Base-by-base conservation (phyloP, 306 rosid genomes). In the Lotus japonicus region DNA sequence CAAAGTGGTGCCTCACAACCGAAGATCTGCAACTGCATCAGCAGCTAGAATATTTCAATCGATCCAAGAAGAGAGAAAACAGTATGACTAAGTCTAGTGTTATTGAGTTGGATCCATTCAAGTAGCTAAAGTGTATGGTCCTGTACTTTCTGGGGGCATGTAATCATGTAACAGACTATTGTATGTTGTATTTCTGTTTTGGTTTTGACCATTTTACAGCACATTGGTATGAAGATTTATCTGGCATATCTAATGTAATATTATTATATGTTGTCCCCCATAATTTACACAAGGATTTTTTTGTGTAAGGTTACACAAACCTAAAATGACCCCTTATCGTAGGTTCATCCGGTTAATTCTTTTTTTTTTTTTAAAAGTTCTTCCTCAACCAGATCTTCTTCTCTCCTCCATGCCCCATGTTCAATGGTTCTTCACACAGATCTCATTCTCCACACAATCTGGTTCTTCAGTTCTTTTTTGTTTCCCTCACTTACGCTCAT, bases 21-120 rank as follows among this genome's bases (percentile, higher is more conserved):
- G 84, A 36, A 85, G 88, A 81, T 54, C 87, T 14, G 99, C 99
- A 9, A 95, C 87, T 3, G 96, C 80, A 69, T 95, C 99, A 11
- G 99, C 99, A 3, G 96, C 97, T 58, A 85, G 96, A 71, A 95
- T 95, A 74, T 95, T 95, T 82, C 96, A 79, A 23, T 87, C 90
- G 12, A 90, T 95, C 73, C 99, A 95, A 78, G 88, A 85, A 61
- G 99, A 88, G 84, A 88, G 99, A 72, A 79, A 85, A 72, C 95
- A 88, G 70, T 13, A 49, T 12, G 92, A 87, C 28, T 18, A 16
- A 12, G 54, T 65, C 28, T 74, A 82, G 72, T 64, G 38, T 46
- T 50, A 44, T 50, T 58, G 56, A n/a, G 9, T 5, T 38, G 63
- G 64, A 39, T 62, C 52, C 39, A 35, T 54, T 58, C 9, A 5